These are phyloP conservation scores for Voacanga thouarsii DNA, from an alignment of 257 asterid species.

Conservation along the genomic window DNA sequence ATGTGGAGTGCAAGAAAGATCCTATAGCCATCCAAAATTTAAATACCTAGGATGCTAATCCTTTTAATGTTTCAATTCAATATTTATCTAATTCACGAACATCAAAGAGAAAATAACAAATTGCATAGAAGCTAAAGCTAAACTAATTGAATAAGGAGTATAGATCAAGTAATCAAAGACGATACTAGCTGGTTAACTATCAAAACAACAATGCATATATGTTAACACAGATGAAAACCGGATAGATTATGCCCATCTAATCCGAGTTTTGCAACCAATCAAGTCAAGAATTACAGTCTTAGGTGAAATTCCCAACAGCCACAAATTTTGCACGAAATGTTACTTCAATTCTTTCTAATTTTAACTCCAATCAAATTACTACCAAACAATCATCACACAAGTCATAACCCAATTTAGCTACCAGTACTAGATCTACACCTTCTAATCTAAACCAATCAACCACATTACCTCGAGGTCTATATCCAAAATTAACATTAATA, in stretches of 20 bases:
- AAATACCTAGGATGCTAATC: neutral
- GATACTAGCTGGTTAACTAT: neutral
- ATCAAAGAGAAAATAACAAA: neutral
- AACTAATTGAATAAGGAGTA: neutral
- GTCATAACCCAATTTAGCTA: neutral
- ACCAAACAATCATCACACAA: neutral
- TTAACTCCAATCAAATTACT: neutral
- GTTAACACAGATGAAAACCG: neutral
- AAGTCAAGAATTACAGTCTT: neutral
- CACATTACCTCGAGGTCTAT: neutral
- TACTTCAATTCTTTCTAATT: too few relatives aligned
- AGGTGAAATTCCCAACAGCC: neutral
- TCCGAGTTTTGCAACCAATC: neutral
- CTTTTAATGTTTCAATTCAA: neutral
- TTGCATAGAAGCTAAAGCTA: neutral
- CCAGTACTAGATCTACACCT: neutral
- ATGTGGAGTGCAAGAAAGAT: neutral
- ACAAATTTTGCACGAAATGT: too few relatives aligned
- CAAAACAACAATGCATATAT: neutral
- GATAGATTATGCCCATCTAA: neutral
- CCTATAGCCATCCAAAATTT: neutral
- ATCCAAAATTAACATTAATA: neutral
- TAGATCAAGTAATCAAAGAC: neutral
- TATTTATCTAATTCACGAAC: neutral
- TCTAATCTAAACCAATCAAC: neutral